phyloP scores from a whole-genome alignment of 2,329 filamentous ascomycete genomes.

The Calonectria montana region DNA sequence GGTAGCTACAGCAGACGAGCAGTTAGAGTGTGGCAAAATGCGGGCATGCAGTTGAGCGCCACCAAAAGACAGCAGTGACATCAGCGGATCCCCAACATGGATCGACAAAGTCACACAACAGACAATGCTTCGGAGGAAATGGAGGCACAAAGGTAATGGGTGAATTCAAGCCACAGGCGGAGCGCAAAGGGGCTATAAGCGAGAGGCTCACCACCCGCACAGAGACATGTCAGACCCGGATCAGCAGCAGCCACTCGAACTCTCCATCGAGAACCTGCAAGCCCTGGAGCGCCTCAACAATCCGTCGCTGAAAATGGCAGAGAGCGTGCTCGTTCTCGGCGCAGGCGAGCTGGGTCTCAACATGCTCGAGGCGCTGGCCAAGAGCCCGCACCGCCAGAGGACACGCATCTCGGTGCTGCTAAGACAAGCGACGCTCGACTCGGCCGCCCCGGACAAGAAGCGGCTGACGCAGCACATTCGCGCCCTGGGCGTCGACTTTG shows the following conservation, averaged over 20 bases:
- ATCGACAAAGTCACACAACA: conserved; percentile 17
- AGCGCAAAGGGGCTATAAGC: conserved; percentile 22
- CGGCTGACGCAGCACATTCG: conserved; percentile 48
- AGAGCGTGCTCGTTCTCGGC: conserved; percentile 68
- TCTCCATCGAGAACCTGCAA: conserved; percentile 40
- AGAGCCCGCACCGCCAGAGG: conserved; percentile 55
- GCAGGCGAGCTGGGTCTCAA: conserved; percentile 74
- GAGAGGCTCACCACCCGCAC: conserved; percentile 1
- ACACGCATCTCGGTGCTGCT: conserved; percentile 62
- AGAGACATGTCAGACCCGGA: conserved; percentile 27
- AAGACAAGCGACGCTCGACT: conserved; percentile 59
- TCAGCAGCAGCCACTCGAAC: conserved; percentile 35
- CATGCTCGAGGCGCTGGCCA: conserved; percentile 62
- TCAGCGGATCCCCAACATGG: conserved; percentile 31
- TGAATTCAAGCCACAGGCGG: not conserved
- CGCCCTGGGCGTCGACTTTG: conserved; percentile 52
- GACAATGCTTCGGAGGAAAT: conserved; percentile 6
- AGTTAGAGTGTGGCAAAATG: conserved; percentile 2
- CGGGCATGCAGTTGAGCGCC: conserved; percentile 27
- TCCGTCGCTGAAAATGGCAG: conserved; percentile 36
- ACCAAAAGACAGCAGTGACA: conserved; percentile 28
- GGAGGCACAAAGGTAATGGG: conserved; percentile 3
- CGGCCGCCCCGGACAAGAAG: conserved; percentile 51
- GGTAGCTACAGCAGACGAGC: not conserved
- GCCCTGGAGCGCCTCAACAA: conserved; percentile 40